Base-by-base conservation (phyloP, 2,329 filamentous ascomycete species). In the Diaporthe amygdali region DNA sequence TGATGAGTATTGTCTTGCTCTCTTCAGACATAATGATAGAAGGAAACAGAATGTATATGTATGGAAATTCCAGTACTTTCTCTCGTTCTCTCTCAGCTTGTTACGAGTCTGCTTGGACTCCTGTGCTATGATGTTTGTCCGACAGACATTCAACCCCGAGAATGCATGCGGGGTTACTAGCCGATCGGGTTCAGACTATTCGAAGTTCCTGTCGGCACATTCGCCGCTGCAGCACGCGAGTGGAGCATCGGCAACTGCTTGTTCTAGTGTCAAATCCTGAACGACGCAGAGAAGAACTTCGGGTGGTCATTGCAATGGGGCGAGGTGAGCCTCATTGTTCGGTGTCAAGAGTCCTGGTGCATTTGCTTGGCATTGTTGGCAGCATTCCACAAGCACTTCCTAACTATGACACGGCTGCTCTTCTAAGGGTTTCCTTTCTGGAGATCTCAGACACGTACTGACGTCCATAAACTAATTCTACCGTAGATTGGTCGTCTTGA, bases 1-100 rank as follows among this genome's bases (percentile, higher is more conserved):
- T 92, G 75, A 92, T 90, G 77, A 92, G 86, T 49, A 92, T 84
- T 9, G 71, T 71, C 20, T 71, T 70, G 27, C 67, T 71, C 44
- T 68, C 47, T 4, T 55, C 59, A 10, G 63, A 20, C 71, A 72
- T 72, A 27, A 8, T 47, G 25, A 25, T 27, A 3, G 22, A 22
- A 27, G 41, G 12, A 14, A 10, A 27, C 12, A 6, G 41, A 15
- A 12, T n/a, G 6, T 34, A 10, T 27, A 5, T 25, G 6, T 2
- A 6, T 32, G 34, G 22, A 3, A 34, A 63, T 6, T 22, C 32
- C 5, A 49, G 10, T 34, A 7, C 20, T 47, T 14, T 22, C 41
- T 25, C 27, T 22, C 20, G 46, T 6, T 25, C 25, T 3, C 17
- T 34, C 14, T 34, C 15, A 47, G 30, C 41, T 39, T 39, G 41